Evolutionary conservation across 352 stramenopile genomes (phyloP).

Genomic region (Globisporangium recalcitrans): DNA sequence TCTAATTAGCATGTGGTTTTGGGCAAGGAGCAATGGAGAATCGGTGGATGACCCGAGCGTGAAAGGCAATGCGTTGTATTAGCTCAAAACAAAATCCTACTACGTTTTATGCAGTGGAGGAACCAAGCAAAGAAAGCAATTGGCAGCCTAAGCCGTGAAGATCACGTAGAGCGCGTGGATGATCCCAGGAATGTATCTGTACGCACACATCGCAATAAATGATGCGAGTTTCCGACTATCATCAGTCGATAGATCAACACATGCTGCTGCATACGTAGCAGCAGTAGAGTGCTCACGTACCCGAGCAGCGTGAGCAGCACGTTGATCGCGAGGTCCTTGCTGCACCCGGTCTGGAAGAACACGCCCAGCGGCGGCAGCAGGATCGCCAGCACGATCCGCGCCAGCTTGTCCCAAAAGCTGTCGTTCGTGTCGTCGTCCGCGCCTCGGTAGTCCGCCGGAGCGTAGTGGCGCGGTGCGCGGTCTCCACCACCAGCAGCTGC

Average conservation of each 20-base stretch:
- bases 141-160: conserved; percentile 20
- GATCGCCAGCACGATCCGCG: conserved; percentile 41
- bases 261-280: no score
- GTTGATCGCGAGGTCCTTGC: conserved; percentile 25
- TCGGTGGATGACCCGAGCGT: no score
- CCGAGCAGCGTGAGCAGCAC: conserved; percentile 24
- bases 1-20: conserved; percentile 25
- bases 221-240: no score
- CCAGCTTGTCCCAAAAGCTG: conserved; percentile 26
- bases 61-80: no score
- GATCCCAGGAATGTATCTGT: conserved; percentile 54
- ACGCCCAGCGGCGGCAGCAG: conserved; percentile 28
- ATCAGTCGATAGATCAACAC: neutral
- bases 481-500: neutral
- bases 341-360: conserved; percentile 24
- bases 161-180: conserved; percentile 58
- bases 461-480: neutral
- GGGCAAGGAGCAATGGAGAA: neutral
- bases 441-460: neutral
- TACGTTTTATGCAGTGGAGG: no score
- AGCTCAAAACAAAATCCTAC: no score
- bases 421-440: neutral
- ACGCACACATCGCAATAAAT: no score
- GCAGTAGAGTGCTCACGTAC: conserved; percentile 6
- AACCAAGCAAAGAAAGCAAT: neutral